Percentiles rank a stretch among this genome's conserved stretches.
These are phyloP conservation scores for Filosporella fistucella DNA, from an alignment of 495 filamentous ascomycete species.

Conservation along the genomic window DNA sequence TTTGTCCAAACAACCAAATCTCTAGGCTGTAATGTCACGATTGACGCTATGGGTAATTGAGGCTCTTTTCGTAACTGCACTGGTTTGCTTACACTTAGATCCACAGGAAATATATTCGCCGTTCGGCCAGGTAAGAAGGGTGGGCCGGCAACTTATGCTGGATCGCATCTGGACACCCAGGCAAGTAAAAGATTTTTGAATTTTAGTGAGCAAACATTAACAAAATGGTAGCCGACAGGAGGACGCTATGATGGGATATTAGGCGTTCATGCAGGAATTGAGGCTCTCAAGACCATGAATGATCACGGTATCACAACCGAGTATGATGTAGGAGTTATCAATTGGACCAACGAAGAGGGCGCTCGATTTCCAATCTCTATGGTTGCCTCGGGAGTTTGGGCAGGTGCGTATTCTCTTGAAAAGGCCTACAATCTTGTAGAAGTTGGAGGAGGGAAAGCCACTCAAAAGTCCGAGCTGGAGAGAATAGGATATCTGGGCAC, in stretches of 20 bases:
- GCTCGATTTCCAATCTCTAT: constrained; percentile 77
- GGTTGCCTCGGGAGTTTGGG: constrained; percentile 75
- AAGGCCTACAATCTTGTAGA: constrained; percentile 56
- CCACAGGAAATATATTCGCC: constrained; percentile 69
- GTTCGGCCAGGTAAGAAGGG: constrained; percentile 53
- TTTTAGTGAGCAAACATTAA: background rate
- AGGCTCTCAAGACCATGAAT: constrained; percentile 63
- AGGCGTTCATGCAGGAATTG: constrained; percentile 67
- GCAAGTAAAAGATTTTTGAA: constrained; percentile 1
- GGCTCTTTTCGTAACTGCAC: background rate
- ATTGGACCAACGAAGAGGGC: constrained; percentile 83
- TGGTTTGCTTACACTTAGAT: background rate
- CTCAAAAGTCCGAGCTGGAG: constrained; percentile 64
- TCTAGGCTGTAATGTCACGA: constrained; percentile 57
- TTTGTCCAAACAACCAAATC: constrained; percentile 61
- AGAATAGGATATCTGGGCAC: constrained; percentile 66
- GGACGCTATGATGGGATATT: constrained; percentile 77
- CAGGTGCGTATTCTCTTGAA: constrained; percentile 58
- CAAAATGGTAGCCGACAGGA: constrained; percentile 57
- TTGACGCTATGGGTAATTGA: constrained; percentile 51
- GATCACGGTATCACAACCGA: constrained; percentile 67
- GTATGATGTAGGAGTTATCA: constrained; percentile 39
- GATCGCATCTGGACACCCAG: constrained; percentile 68
- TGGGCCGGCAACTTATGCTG: constrained; percentile 61
- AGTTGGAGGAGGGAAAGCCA: constrained; percentile 45